Evolutionary conservation across 1,139 yeast species (phyloP), one percentile per base, ranked within the genome.

Genomic region (Pichia sp.): DNA sequence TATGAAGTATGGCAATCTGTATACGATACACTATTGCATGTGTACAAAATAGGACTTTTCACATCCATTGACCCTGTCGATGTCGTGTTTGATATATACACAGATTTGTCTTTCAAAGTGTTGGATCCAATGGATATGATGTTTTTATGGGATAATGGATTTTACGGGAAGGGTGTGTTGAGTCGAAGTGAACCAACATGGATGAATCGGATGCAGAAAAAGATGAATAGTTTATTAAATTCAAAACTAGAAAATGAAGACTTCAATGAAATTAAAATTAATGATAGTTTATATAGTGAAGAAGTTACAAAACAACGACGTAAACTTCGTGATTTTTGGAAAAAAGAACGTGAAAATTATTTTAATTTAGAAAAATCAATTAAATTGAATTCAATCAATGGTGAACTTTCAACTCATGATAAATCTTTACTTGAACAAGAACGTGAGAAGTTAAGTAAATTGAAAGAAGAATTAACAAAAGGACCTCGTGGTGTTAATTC

Each of bases 121-220:
- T 52, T 53, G 3, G 70, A 72, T 41, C 63, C 58, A 1, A 51
- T 55, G 0, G 77, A 72, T 31, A 81, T 80, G 76, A 54, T 57
- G n/a, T 60, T 61, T 24, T 65, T 91, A 8, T 91, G 98, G 97
- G 64, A 71, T 24, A 74, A 74, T 55, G 99, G 99, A 0, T 91
- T 88, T 57, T 93, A 87, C 57, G 99, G 99, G 9, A 91, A 91
- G 54, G 99, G 98, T 3, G 72, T 76, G 5, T 65, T 88, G 38
- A 84, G 95, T 27, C 69, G 99, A 50, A 83, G 95, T 45, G 96
- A 91, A 54, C 96, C 98, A 0, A 78, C 95, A 0, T 91, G 97
- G 97, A 63, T 60, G 35, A 68, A 68, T 13, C 71, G 97, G 41
- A 78, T 86, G 1, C 65, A 71, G 24, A 65, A 83, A 37, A 68